Base-by-base conservation (phyloP, 2,329 filamentous ascomycete genomes). In the Podosphaera aphanis region DNA sequence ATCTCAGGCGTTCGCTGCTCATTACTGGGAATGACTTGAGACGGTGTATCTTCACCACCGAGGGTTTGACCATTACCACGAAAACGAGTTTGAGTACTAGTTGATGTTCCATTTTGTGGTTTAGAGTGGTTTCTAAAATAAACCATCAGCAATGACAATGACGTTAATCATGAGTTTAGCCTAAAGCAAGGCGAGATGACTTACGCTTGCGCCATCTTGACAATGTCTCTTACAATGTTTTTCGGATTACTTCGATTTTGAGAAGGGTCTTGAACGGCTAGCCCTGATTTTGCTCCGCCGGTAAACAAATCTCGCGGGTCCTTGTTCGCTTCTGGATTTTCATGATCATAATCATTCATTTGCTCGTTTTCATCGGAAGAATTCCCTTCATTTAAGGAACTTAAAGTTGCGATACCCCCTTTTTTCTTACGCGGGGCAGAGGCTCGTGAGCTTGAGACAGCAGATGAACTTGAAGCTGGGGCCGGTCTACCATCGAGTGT, bases 261-360 rank as follows among this genome's bases (percentile, higher is more conserved):
- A 8, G 49, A 49, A 1, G 76, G 76, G 53, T 79, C 76, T 55
- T 79, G 74, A 20, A 80, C 71, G 19, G 76, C 77, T 40, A 80
- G 61, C 0, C 73, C 77, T 25, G 82, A 88, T 68, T 90, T 90
- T 63, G 88, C 83, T 29, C 83, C 83, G 44, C 83, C 83, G 18
- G 83, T 79, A 60, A 86, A 90, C 50, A 86, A 65, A 56, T 90
- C 81, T 49, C 75, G 65, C 5, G 68, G 67, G 50, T 74, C 69
- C 31, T 72, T 66, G 23, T 77, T 71, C 1, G 70, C 64, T 2
- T 69, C 64, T 1, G 69, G 66, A 20, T 69, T 64, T 6, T 69
- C 65, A n/a, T 72, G 66, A 45, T 77, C 65, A 42, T 73, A 64
- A 15, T 62, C 66, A 50, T 70, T 63, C 33, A 62, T 64, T 18